A percentile compares a stretch with the other conserved stretches of the same genome.
Conservation (phyloP, 352 stramenopile genomes). For the Achlya hypogyna region DNA sequence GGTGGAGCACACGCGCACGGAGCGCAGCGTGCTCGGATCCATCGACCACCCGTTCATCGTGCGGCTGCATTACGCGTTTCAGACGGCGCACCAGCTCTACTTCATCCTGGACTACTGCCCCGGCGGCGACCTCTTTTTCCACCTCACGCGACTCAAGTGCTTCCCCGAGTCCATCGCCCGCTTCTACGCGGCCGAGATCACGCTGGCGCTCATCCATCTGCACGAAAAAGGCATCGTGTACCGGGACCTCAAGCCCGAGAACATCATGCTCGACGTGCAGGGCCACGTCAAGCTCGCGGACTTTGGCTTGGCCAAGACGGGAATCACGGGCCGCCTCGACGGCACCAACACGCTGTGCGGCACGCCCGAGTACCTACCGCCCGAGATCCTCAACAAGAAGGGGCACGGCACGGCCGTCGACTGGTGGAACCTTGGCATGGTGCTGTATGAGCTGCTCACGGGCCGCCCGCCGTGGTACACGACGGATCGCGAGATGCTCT, state of each 20-base stretch:
- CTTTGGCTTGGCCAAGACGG: constrained; percentile 72
- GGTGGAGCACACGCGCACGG: constrained; percentile 72
- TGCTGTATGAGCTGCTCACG: constrained; percentile 79
- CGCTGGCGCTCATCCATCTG: constrained; percentile 74
- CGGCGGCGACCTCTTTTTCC: constrained; percentile 77
- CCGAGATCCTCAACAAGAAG: constrained; percentile 70
- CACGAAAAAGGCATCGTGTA: constrained; percentile 81
- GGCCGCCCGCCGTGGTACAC: constrained; percentile 71
- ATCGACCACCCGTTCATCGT: constrained; percentile 83
- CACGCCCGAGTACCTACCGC: constrained; percentile 78
- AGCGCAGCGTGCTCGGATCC: constrained; percentile 72
- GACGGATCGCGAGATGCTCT: constrained; percentile 67
- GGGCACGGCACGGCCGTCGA: constrained; percentile 75
- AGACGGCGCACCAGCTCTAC: constrained; percentile 74
- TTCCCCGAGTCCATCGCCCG: constrained; percentile 76
- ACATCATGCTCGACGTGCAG: constrained; percentile 82
- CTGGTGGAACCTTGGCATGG: constrained; percentile 79
- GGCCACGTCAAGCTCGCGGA: constrained; percentile 75
- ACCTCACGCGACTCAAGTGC: constrained; percentile 58
- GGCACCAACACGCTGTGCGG: constrained; percentile 80
- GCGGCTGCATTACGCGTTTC: constrained; percentile 82
- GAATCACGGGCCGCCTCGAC: constrained; percentile 57
- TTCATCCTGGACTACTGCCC: constrained; percentile 83
- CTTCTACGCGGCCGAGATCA: constrained; percentile 80
- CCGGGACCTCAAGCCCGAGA: constrained; percentile 75